Conservation (phyloP, 352 stramenopile species). For the Phytophthora pistaciae region DNA sequence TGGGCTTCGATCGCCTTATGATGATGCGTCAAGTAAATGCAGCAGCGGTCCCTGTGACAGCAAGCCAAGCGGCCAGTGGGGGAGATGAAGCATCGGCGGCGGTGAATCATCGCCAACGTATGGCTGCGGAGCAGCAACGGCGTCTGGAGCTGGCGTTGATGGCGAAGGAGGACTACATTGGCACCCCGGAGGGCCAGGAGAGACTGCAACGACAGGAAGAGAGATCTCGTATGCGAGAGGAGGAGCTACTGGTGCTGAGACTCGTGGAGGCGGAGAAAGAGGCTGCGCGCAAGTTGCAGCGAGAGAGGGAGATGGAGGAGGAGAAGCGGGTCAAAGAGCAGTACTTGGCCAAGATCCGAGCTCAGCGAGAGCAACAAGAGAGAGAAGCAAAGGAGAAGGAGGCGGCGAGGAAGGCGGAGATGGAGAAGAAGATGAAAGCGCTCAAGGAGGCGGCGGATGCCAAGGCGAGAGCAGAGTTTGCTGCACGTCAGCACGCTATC, state of each 20-base stretch:
- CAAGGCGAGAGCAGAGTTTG: slow-evolving; percentile 60
- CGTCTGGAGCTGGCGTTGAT: slow-evolving; percentile 58
- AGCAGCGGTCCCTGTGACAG: slow-evolving; percentile 16
- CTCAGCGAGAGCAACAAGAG: slow-evolving; percentile 53
- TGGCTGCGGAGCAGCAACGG: slow-evolving; percentile 56
- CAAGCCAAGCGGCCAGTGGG: not conserved
- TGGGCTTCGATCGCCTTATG: slow-evolving; percentile 56
- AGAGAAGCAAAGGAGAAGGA: slow-evolving; percentile 57
- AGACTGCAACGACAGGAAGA: slow-evolving; percentile 62
- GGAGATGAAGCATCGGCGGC: slow-evolving; percentile 57
- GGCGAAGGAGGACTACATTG: slow-evolving; percentile 68
- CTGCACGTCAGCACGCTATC: slow-evolving; percentile 45
- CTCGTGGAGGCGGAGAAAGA: slow-evolving; percentile 53
- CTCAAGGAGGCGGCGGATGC: slow-evolving; percentile 72
- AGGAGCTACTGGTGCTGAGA: slow-evolving; percentile 60
- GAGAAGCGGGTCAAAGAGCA: slow-evolving; percentile 55
- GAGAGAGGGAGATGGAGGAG: slow-evolving; percentile 52
- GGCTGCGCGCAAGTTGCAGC: slow-evolving; percentile 31
- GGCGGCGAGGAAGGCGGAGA: slow-evolving; percentile 37
- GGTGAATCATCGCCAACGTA: slow-evolving; percentile 71
- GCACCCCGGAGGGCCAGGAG: slow-evolving; percentile 58
- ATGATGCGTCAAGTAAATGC: slow-evolving; percentile 68
- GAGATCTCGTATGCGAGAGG: slow-evolving; percentile 60
- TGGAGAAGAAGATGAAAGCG: slow-evolving; percentile 66
- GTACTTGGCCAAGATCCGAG: slow-evolving; percentile 61